These are phyloP conservation scores for Populus pruinosa DNA, from an alignment of 345 rosid genomes.

Conservation along the genomic window DNA sequence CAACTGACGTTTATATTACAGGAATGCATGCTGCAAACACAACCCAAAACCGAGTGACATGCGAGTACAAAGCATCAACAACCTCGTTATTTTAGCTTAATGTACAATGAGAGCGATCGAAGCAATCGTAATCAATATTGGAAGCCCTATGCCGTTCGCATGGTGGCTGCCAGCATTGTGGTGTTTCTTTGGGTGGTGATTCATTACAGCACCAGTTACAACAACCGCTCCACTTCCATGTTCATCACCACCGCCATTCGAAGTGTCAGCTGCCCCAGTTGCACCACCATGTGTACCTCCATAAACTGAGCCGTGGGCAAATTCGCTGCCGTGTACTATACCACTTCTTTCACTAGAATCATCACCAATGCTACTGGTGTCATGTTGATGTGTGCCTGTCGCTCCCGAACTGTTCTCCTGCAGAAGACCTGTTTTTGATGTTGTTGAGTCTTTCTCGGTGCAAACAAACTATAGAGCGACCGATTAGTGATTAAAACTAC, in stretches of 20 bases:
- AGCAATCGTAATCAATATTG: background rate
- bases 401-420: background rate
- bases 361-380: background rate
- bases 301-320: background rate
- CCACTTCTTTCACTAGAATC: background rate
- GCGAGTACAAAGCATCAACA: background rate
- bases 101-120: background rate
- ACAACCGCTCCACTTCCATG: slow-evolving; percentile 7
- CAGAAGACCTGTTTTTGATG: background rate
- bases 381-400: background rate
- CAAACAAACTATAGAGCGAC: background rate
- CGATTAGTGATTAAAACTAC: background rate
- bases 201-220: slow-evolving; percentile 25
- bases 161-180: slow-evolving; percentile 12
- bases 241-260: background rate
- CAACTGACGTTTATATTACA: background rate
- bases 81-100: background rate
- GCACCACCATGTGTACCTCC: background rate
- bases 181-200: slow-evolving; percentile 19
- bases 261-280: background rate
- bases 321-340: background rate
- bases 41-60: background rate
- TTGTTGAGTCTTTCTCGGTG: background rate
- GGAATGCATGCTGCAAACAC: background rate
- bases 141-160: background rate